Base-by-base conservation (phyloP, 768 basidiomycete species). In the Macrolepiota dolichaula region DNA sequence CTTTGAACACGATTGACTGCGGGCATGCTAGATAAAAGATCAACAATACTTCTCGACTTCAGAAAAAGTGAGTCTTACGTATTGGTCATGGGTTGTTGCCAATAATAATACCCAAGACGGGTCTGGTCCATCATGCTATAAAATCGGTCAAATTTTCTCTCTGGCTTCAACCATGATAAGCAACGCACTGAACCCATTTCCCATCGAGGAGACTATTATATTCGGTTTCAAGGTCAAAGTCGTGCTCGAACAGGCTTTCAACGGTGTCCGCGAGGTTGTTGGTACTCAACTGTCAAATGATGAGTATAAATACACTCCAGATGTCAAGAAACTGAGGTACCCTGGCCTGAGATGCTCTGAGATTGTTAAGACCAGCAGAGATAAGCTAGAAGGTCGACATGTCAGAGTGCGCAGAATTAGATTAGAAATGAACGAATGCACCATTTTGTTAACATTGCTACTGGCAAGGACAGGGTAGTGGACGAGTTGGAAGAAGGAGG, bases 401-500 rank as follows among this genome's bases (percentile, higher is more conserved):
- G 17, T 51, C 44, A 51, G 54, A n/a, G n/a, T 15, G 19, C 6
- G 27, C 32, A 32, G n/a, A 13, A 29, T 11, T 12, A 27, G 27
- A 40, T 2, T 24, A 54, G 25, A 11, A 53, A 9, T 4, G 36
- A 10, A 46, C 2, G 36, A 12, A 51, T 69, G 32, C 35, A 76
- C 75, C 77, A 89, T 79, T 59, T 79, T 78, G 15, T 78, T 81
- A 29, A 88, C 69, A 52, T 84, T 88, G 49, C 77, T 73, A 63
- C 82, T 84, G 0, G 86, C 86, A 52, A 81, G 69, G 19, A 87
- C 79, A 3, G 86, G 83, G 65, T 88, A 85, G 32, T 86, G 85
- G 1, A 92, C 81, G n/a, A 86, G 77, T 68, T 92, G 80, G 81
- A 84, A 90, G 76, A 84, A 91, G 0, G 88, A 82, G 1, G 85